Percentiles rank a stretch among this genome's conserved stretches.
These are phyloP conservation scores for Cicer bijugum DNA, from an alignment of 306 rosid species.

Conservation along the genomic window DNA sequence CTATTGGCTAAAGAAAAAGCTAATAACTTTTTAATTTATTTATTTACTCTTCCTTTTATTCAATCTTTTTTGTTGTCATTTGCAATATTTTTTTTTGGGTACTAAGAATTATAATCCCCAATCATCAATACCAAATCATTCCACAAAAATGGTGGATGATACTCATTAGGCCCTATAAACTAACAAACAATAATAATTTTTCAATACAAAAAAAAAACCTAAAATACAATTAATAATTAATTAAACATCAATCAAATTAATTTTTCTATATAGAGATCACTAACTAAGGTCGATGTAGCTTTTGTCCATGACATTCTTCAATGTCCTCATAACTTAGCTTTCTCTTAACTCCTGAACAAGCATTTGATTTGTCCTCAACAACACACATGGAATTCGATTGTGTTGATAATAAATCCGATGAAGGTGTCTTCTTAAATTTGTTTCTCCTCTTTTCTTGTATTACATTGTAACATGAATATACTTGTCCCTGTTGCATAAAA, in stretches of 20 bases:
- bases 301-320: constrained; percentile 54
- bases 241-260: constrained; percentile 50
- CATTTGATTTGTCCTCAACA: constrained; percentile 55
- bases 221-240: constrained; percentile 51
- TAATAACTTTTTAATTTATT: constrained; percentile 50
- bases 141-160: constrained; percentile 57
- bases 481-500: constrained; percentile 64
- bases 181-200: constrained; percentile 48
- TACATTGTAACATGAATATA: constrained; percentile 65
- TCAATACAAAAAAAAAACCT: constrained; percentile 46
- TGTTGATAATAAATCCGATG: constrained; percentile 51
- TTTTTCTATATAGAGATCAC: constrained; percentile 37
- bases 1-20: constrained; percentile 54
- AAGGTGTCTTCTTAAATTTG: constrained; percentile 63
- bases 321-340: constrained; percentile 64
- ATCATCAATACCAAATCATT: constrained; percentile 65
- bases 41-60: constrained; percentile 48
- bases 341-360: constrained; percentile 68
- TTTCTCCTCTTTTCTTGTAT: constrained; percentile 60
- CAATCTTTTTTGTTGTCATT: constrained; percentile 55
- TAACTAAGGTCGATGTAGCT: constrained; percentile 54
- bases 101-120: constrained; percentile 66
- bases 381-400: constrained; percentile 50
- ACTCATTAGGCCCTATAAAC: constrained; percentile 58
- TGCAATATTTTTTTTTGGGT: constrained; percentile 58